These are phyloP conservation scores for Sphagnurus paluster DNA, from an alignment of 1,284 basidiomycete species.

Conservation along the genomic window DNA sequence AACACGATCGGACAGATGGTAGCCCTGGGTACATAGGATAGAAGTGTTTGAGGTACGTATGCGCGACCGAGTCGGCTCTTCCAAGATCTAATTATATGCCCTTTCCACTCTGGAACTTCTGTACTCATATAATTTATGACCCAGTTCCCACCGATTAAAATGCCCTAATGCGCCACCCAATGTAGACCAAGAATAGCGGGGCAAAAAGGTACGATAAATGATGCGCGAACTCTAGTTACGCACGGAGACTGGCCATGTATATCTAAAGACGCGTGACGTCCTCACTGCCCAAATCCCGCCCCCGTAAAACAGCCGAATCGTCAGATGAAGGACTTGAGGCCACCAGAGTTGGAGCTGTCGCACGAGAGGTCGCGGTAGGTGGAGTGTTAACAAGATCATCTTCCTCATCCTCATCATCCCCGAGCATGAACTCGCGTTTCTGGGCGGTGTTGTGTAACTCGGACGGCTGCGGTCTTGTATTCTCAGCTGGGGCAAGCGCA, in stretches of 20 bases:
- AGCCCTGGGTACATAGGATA: no score
- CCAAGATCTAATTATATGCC: no score
- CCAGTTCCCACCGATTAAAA: no score
- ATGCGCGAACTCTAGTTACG: neutral
- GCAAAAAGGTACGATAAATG: neutral
- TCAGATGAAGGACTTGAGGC: neutral
- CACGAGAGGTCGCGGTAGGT: constrained; percentile 11
- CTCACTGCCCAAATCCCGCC: constrained; percentile 1
- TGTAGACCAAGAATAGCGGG: neutral
- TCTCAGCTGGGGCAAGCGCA: constrained; percentile 10
- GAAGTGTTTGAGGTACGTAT: no score
- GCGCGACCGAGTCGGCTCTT: no score
- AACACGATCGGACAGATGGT: no score
- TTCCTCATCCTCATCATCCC: constrained; percentile 31
- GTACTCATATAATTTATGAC: no score
- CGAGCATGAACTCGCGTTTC: constrained; percentile 37
- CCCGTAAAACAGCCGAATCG: constrained; percentile 1
- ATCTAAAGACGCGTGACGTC: constrained; percentile 5
- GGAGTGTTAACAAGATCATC: constrained; percentile 7
- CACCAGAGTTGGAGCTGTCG: neutral
- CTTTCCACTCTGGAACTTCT: no score
- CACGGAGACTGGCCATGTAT: no score
- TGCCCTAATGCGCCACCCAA: no score
- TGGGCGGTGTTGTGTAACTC: constrained; percentile 22
- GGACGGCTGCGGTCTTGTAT: constrained; percentile 11